A percentile compares a stretch with the other conserved stretches of the same genome.
Conservation (phyloP, 2,329 filamentous ascomycete species). For the Ophiognomonia clavigignenti-juglandacearum region DNA sequence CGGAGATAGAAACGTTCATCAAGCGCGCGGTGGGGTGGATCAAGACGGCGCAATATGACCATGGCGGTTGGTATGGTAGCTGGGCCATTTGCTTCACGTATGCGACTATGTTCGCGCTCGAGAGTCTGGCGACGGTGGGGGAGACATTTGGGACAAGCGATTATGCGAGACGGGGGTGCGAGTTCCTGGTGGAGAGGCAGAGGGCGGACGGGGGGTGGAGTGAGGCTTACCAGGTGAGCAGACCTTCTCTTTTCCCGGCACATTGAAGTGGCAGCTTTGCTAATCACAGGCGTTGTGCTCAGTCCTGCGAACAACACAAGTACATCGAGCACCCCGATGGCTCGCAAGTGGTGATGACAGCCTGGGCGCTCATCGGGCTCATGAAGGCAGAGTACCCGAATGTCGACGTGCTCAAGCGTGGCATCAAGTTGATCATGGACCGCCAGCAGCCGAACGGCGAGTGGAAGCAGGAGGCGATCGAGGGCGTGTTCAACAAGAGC, state of each 20-base stretch:
- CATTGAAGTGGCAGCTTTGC: background rate
- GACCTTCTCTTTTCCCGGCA: background rate
- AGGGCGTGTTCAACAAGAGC: conserved; percentile 97
- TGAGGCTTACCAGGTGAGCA: conserved; percentile 73
- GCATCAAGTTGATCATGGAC: conserved; percentile 74
- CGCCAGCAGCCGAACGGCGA: conserved; percentile 86
- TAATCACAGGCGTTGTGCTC: background rate
- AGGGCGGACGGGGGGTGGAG: conserved; percentile 92
- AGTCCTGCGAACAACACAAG: conserved; percentile 71
- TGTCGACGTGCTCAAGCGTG: conserved; percentile 64
- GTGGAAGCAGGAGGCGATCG: conserved; percentile 93
- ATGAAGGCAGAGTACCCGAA: conserved; percentile 81
- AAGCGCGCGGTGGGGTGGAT: conserved; percentile 75
- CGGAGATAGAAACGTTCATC: conserved; percentile 72
- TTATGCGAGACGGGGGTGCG: conserved; percentile 68
- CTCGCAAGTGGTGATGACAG: conserved; percentile 90
- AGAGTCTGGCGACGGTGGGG: conserved; percentile 75
- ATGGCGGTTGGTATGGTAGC: conserved; percentile 96
- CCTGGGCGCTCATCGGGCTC: conserved; percentile 80
- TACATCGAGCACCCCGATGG: conserved; percentile 71
- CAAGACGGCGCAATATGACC: conserved; percentile 66
- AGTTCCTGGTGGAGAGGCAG: conserved; percentile 82
- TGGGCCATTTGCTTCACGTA: conserved; percentile 99
- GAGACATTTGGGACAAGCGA: conserved; percentile 75
- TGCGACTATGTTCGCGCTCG: conserved; percentile 91